Evolutionary conservation across 1,284 basidiomycete species (phyloP).

Genomic region (Malassezia furfur): DNA sequence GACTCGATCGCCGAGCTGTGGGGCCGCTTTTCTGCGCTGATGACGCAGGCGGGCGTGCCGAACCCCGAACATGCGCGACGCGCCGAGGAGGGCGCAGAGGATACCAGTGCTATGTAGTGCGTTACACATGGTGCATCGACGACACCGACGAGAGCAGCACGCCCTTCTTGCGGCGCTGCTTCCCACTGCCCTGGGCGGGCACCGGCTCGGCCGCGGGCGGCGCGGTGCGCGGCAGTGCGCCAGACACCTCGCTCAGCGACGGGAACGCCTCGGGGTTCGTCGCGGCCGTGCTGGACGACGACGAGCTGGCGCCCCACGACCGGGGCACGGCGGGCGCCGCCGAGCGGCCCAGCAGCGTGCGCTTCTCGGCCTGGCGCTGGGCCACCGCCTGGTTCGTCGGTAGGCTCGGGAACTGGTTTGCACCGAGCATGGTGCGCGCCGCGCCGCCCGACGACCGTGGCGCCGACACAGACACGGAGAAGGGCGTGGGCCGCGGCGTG

Average conservation of each 20-base stretch:
- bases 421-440: background rate
- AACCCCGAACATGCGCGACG: constrained; percentile 1
- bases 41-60: constrained; percentile 51
- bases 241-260: background rate
- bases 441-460: background rate
- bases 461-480: background rate
- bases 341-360: constrained; percentile 22
- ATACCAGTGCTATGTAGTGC: constrained; percentile 2
- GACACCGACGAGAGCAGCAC: constrained; percentile 16
- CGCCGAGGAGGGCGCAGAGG: background rate
- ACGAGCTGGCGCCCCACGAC: constrained; percentile 3
- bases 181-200: background rate
- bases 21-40: constrained; percentile 69
- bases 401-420: constrained; percentile 30
- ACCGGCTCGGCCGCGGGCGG: background rate
- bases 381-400: constrained; percentile 26
- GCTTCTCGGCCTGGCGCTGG: constrained; percentile 35
- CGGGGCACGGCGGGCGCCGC: constrained; percentile 1
- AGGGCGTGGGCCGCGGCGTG: background rate
- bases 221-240: background rate
- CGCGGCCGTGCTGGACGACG: background rate
- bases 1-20: constrained; percentile 77
- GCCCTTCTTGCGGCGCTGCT: constrained; percentile 17
- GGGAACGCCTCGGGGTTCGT: constrained; percentile 1
- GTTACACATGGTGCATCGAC: constrained; percentile 15